Base-by-base conservation (phyloP, 1,284 basidiomycete genomes). In the Puccinia horiana region DNA sequence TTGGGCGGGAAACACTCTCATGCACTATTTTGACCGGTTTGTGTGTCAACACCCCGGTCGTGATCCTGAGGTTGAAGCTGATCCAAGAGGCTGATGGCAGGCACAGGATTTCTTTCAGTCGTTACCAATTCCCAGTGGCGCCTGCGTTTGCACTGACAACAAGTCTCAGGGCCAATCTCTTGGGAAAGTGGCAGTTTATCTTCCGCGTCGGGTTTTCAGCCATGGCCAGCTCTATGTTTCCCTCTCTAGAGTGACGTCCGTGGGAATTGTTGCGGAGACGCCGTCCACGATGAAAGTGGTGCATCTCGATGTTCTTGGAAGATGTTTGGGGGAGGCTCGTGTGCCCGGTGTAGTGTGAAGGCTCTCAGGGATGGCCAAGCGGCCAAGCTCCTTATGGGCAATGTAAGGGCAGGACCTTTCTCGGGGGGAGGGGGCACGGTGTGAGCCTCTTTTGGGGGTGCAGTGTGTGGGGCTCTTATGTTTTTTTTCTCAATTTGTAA, bases 211-310 rank as follows among this genome's bases (percentile, higher is more conserved):
- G 6, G 37, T 70, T 5, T 70, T 70, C 42, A 16, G 37, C 23
- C 40, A 70, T 44, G 67, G 67, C 12, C 67, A 70, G n/a, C n/a
- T 70, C 9, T 70, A 70, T n/a, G 37, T 70, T 14, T 37, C 67
- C 20, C 8, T 70, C 4, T 70, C 67, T 16, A 37, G 37, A 23
- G 32, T 63, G 26, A 63, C 18, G 29, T 8, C 61, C 26, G 14
- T 63, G 6, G 18, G 61, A 6, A 63, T 63, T 6, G 61, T 63
- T 32, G 26, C 61, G 3, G 56, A 58, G 6, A 4, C 20, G 29
- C 9, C 52, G 52, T 5, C 11, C 11, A 58, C 56, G 6, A 3
- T 5, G 9, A 58, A 58, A 9, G 26, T 58, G 6, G 56, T 58
- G 5, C 26, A 58, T n/a, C 26, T 58, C 5, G 56, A 58, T 32